phyloP scores from a whole-genome alignment of 2,329 filamentous ascomycete genomes.

The Scortechinia acanthostroma region DNA sequence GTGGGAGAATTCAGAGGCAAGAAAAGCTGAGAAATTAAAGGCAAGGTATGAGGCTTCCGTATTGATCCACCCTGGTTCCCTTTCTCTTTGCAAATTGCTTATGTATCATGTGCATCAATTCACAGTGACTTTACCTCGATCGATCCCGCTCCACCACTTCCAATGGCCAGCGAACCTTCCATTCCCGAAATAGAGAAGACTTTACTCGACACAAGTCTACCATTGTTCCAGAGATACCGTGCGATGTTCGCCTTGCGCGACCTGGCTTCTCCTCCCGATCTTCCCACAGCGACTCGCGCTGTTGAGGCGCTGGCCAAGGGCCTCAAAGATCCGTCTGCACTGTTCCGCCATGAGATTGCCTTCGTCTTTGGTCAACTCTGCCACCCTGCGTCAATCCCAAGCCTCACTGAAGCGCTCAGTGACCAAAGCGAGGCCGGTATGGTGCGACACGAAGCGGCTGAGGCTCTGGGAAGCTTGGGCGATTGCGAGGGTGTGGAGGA shows the following conservation, averaged over 20 bases:
- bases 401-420: constrained; percentile 50
- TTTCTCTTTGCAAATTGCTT: neutral
- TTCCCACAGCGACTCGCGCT: constrained; percentile 58
- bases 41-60: constrained; percentile 38
- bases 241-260: constrained; percentile 72
- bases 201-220: constrained; percentile 55
- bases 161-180: constrained; percentile 38
- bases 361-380: constrained; percentile 74
- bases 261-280: constrained; percentile 65
- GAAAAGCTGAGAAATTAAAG: constrained; percentile 52
- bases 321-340: constrained; percentile 59
- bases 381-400: constrained; percentile 67
- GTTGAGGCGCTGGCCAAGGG: constrained; percentile 61
- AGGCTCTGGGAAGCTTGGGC: constrained; percentile 66
- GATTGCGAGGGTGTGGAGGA: constrained; percentile 68
- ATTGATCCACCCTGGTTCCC: too few species aligned
- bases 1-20: constrained; percentile 55
- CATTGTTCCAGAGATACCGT: constrained; percentile 68
- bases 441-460: constrained; percentile 71
- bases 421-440: constrained; percentile 61
- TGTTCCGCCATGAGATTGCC: constrained; percentile 71
- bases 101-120: neutral
- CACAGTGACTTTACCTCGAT: constrained; percentile 66
- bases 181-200: constrained; percentile 53
- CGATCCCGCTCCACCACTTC: constrained; percentile 65